Base-by-base conservation (phyloP, 2,329 filamentous ascomycete genomes). In the Calonectria ilicicola region DNA sequence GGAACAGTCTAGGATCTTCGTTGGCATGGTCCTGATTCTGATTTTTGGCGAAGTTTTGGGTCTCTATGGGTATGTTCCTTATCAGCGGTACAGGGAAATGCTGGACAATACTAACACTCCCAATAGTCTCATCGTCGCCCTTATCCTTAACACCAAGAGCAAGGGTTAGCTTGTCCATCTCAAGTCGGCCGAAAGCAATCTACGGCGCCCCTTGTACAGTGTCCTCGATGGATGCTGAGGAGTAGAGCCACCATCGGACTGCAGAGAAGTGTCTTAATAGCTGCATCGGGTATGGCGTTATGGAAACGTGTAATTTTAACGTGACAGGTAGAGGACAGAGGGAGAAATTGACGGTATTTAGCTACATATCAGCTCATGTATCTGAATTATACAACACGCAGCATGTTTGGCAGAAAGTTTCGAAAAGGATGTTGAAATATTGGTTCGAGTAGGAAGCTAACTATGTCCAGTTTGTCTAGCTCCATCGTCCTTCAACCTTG, bases 21-120 rank as follows among this genome's bases (percentile, higher is more conserved):
- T 99, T 63, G 97, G 97, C 84, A 98, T 98, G 97, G 96, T 99
- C 58, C 87, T 99, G 80, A 98, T 98, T 79, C 90, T 98, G 75
- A 99, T 99, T 91, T 99, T 99, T 83, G 97, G 95, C 70, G 97
- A 99, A 89, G 97, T 99, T 21, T 84, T 99, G 83, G 97, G 97
- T 84, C 92, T 99, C 38, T 99, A 99, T 81, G 97, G 97, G 95
- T 98, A 89, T 78, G 93, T 14, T 26, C 7, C 14, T 40, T 23
- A 35, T 83, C 74, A 15, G 15, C 15, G n/a, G 40, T 9, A 2
- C 1, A 19, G 9, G 10, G 2, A 19, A 19, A 21, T 1, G 17
- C 1, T 49, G 14, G 35, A 14, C 21, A 7, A 60, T 42, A 35
- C 73, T 79, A 42, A 78, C 64, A 6, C 17, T 29, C 12, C 19